Evolutionary conservation across 805 yeast genomes (phyloP).

Genomic region (Nematodospora valgi): DNA sequence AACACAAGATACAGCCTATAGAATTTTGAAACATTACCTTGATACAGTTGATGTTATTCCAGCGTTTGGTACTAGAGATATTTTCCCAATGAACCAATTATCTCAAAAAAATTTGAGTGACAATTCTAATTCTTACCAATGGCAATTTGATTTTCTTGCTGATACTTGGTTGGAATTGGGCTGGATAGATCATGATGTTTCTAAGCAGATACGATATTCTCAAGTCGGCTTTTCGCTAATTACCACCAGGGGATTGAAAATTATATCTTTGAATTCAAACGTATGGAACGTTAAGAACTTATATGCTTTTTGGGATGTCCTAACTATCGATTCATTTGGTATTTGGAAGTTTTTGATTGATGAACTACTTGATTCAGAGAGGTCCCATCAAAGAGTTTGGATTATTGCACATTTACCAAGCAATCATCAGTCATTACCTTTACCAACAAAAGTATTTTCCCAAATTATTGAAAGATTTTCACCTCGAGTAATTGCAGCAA

Average conservation of each 20-base stretch:
- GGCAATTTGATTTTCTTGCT: conserved; percentile 36
- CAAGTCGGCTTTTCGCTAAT: conserved; percentile 60
- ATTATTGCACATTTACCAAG: conserved; percentile 66
- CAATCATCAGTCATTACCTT: conserved; percentile 56
- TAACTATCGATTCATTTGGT: conserved; percentile 57
- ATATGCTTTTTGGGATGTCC: conserved; percentile 29
- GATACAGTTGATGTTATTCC: conserved; percentile 56
- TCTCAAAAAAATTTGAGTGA: conserved; percentile 44
- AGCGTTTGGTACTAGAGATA: conserved; percentile 69
- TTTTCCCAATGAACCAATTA: conserved; percentile 68
- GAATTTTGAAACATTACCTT: conserved; percentile 52
- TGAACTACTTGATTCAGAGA: conserved; percentile 61
- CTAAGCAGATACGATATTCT: conserved; percentile 36
- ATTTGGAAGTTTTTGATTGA: conserved; percentile 57
- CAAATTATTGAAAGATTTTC: conserved; percentile 64
- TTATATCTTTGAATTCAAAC: conserved; percentile 64
- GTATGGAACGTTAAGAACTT: conserved; percentile 62
- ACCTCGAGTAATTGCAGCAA: conserved; percentile 63
- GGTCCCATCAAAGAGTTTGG: conserved; percentile 65
- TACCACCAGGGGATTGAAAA: conserved; percentile 54
- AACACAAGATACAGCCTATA: conserved; percentile 71
- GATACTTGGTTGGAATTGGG: conserved; percentile 35
- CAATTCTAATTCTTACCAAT: conserved; percentile 28
- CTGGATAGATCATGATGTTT: conserved; percentile 34
- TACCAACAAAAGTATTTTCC: conserved; percentile 52